Conservation (phyloP, 164 flowering plant genomes). For the Santalum album region DNA sequence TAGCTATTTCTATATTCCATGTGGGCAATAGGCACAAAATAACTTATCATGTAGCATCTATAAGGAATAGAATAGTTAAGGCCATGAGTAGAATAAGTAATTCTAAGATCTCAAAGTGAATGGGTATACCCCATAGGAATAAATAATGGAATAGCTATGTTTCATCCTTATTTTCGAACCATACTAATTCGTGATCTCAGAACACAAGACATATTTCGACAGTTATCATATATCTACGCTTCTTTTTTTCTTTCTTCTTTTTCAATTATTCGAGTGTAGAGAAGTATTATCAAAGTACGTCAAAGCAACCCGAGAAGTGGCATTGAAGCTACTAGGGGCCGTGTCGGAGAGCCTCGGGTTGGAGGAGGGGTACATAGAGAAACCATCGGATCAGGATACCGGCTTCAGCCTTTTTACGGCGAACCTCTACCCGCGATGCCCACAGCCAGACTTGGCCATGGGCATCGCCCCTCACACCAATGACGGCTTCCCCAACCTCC, state of each 20-base stretch:
- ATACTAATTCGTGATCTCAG: too few species aligned
- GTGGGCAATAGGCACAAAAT: too few species aligned
- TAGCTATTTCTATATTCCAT: too few species aligned
- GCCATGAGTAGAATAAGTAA: too few species aligned
- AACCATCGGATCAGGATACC: slow-evolving; percentile 11
- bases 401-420: slow-evolving; percentile 15
- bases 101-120: too few species aligned
- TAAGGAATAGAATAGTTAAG: too few species aligned
- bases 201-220: neutral
- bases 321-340: slow-evolving; percentile 14
- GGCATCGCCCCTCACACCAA: slow-evolving; percentile 32
- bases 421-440: slow-evolving; percentile 30
- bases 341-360: slow-evolving; percentile 24
- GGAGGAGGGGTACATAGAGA: slow-evolving; percentile 17
- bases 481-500: slow-evolving; percentile 23
- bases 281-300: slow-evolving; percentile 14
- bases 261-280: slow-evolving; percentile 5
- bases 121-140: too few species aligned
- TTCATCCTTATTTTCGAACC: too few species aligned
- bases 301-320: slow-evolving; percentile 12
- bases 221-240: slow-evolving; percentile 4
- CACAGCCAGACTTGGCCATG: slow-evolving; percentile 25
- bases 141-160: too few species aligned
- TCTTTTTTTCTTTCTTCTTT: neutral
- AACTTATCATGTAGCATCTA: too few species aligned